Percentiles rank a stretch among this genome's conserved stretches.
These are phyloP conservation scores for Anisodus acutangulus DNA, from an alignment of 257 asterid species.

Conservation along the genomic window DNA sequence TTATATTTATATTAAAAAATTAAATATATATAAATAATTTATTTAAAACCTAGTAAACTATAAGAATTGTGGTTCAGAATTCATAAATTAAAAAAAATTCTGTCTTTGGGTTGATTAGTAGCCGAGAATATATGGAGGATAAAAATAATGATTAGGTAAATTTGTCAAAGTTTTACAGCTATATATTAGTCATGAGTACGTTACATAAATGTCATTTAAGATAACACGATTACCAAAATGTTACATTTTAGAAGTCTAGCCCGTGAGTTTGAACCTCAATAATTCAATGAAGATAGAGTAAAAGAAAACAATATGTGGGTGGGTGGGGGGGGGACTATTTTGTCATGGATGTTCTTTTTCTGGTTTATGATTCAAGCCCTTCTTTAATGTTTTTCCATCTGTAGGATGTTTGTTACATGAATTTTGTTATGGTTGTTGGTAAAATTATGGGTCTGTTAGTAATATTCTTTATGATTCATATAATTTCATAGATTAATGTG, in stretches of 20 bases:
- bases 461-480: neutral
- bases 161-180: constrained; percentile 20
- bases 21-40: too few relatives aligned
- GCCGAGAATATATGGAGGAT: neutral
- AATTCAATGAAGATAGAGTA: neutral
- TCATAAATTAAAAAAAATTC: too few relatives aligned
- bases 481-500: neutral
- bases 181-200: neutral
- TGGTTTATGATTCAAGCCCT: neutral
- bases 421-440: neutral
- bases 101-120: neutral
- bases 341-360: neutral
- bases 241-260: neutral
- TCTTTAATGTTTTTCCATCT: constrained; percentile 7
- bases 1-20: too few relatives aligned
- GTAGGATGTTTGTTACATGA: neutral
- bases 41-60: too few relatives aligned
- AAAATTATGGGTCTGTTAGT: neutral
- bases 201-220: neutral
- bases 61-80: too few relatives aligned
- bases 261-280: neutral
- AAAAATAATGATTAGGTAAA: neutral
- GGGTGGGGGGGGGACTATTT: neutral
- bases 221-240: neutral
- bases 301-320: neutral